A percentile compares a stretch with the other conserved stretches of the same genome.
These are phyloP conservation scores for Helianthus tuberosus DNA, from an alignment of 129 eudicot species.

Conservation along the genomic window DNA sequence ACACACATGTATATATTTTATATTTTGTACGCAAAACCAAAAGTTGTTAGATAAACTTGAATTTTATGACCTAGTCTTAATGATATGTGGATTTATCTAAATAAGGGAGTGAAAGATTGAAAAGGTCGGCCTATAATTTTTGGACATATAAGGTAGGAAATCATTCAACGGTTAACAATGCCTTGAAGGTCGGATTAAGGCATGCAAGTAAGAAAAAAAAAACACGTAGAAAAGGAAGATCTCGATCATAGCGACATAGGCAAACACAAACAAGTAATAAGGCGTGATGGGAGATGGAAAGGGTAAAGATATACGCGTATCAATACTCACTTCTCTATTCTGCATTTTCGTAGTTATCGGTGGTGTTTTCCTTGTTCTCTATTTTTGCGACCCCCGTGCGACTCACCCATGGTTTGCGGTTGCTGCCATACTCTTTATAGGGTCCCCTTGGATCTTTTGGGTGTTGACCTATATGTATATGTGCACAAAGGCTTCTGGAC, in stretches of 20 bases:
- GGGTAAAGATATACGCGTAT: conserved; percentile 50
- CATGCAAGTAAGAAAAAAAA: background rate
- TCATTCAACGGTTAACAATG: conserved; percentile 7
- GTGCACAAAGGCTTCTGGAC: conserved; percentile 44
- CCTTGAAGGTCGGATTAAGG: background rate
- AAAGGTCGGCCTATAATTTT: conserved; percentile 16
- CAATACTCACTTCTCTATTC: conserved; percentile 46
- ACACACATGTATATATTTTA: no score
- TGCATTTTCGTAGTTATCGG: conserved; percentile 46
- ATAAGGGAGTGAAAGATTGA: conserved; percentile 7
- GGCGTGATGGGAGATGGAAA: conserved; percentile 51
- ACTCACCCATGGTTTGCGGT: conserved; percentile 60
- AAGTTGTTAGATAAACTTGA: no score
- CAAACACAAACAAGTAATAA: background rate
- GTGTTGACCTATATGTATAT: conserved; percentile 57
- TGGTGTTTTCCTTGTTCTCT: conserved; percentile 53
- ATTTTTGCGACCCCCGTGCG: conserved; percentile 37
- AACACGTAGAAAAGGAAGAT: background rate
- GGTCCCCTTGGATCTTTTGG: conserved; percentile 78
- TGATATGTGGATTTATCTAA: no score
- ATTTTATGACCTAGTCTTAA: no score
- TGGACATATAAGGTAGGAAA: conserved; percentile 25
- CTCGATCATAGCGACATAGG: no score
- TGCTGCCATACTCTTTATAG: conserved; percentile 51
- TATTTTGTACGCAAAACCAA: no score